Conservation (phyloP, 768 basidiomycete genomes). For the Sutorius australiensis region DNA sequence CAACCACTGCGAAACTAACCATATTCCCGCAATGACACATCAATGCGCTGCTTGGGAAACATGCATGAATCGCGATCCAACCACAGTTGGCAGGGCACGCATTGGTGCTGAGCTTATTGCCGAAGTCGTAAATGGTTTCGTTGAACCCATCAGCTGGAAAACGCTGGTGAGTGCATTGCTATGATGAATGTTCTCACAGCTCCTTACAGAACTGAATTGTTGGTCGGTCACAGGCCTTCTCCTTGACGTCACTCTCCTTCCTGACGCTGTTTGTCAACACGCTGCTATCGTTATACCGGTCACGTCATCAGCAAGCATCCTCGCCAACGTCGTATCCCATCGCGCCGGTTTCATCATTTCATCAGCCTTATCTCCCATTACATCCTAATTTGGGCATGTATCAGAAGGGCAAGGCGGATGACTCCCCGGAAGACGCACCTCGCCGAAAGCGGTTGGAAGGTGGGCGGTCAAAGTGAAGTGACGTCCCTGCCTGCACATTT, state of each 20-base stretch:
- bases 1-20: constrained; percentile 72
- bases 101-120: constrained; percentile 94
- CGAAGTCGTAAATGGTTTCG: constrained; percentile 93
- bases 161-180: constrained; percentile 63
- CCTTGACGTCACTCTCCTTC: constrained; percentile 71
- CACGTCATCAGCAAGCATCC: constrained; percentile 51
- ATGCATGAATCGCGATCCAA: constrained; percentile 94
- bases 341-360: constrained; percentile 39
- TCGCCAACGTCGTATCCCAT: constrained; percentile 38
- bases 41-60: constrained; percentile 89
- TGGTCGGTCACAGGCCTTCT: constrained; percentile 51
- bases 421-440: constrained; percentile 38
- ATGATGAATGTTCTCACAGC: constrained; percentile 11
- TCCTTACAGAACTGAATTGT: constrained; percentile 19
- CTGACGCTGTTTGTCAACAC: constrained; percentile 78
- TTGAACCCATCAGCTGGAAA: constrained; percentile 97
- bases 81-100: constrained; percentile 80
- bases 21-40: constrained; percentile 83
- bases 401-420: constrained; percentile 32
- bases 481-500: constrained; percentile 16
- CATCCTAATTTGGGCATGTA: constrained; percentile 47
- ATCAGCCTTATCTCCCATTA: constrained; percentile 50
- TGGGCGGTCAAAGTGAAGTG: constrained; percentile 53
- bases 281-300: constrained; percentile 73
- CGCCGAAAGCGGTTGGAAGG: constrained; percentile 56